Percentiles rank a stretch among this genome's conserved stretches.
phyloP scores from a whole-genome alignment of 208 protist species.

The Crithidia bombi region DNA sequence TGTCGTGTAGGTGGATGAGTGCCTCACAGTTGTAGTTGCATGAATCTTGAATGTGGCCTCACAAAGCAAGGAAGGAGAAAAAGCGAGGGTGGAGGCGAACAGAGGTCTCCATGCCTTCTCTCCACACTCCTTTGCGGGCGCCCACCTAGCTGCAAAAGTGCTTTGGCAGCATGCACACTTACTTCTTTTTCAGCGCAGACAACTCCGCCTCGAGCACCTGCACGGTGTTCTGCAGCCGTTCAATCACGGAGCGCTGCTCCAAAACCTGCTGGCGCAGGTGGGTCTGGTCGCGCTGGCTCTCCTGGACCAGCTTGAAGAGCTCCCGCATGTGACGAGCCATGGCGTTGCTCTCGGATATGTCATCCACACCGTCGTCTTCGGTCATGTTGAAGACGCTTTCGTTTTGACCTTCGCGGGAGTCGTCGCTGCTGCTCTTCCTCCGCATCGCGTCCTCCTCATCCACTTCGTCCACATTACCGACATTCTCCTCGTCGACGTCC shows the following conservation, averaged over 20 bases:
- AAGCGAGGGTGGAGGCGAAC: no score
- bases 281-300: slow-evolving; percentile 39
- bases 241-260: slow-evolving; percentile 36
- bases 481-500: slow-evolving; percentile 23
- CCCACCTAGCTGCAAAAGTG: no score
- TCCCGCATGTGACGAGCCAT: slow-evolving; percentile 39
- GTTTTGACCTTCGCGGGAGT: slow-evolving; percentile 45
- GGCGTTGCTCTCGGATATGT: slow-evolving; percentile 33
- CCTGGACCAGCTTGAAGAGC: slow-evolving; percentile 43
- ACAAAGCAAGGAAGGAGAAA: no score
- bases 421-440: slow-evolving; percentile 29
- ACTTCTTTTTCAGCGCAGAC: slow-evolving; percentile 34
- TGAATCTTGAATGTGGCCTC: no score
- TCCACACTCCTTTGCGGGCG: no score
- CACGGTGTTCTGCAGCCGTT: slow-evolving; percentile 29
- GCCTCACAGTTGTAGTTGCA: no score
- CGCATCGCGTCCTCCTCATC: slow-evolving; percentile 24
- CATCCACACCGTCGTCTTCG: slow-evolving; percentile 36
- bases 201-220: slow-evolving; percentile 25
- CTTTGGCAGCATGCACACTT: background rate
- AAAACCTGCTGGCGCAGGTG: slow-evolving; percentile 35
- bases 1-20: no score
- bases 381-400: slow-evolving; percentile 50
- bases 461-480: slow-evolving; percentile 30
- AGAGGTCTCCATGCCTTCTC: no score